Base-by-base conservation (phyloP, 1,139 yeast species). In the Candida pseudoviswanathii region DNA sequence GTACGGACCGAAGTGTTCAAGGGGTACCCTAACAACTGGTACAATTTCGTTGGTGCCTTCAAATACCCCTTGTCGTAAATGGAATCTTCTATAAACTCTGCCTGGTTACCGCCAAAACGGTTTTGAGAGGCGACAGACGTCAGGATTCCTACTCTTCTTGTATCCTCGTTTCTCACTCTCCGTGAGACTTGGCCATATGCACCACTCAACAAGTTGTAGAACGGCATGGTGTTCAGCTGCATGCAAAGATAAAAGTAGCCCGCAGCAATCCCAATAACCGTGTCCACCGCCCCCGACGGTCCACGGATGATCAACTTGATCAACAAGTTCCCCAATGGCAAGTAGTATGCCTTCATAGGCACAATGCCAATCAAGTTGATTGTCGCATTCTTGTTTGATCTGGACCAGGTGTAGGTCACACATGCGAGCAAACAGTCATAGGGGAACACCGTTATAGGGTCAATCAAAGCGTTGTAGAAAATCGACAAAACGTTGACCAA, bases 201-300 rank as follows among this genome's bases (percentile, higher is more conserved):
- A n/a, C 82, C 81, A 1, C 77, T 71, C 41, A 70, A 56, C 36
- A 76, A 61, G 55, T 76, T 76, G 57, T 72, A 74, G 26, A 76
- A 47, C 1, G 81, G 80, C 31, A 77, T 55, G 0, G 87, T 80
- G 39, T 70, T 67, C 1, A 85, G 79, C 57, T 82, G 86, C 32
- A 81, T 62, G 58, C 89, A 84, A 54, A 80, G 82, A 63, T 83
- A 84, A 22, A 81, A 56, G 58, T 84, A 84, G 0, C 85, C 87
- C 2, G 80, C 78, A 5, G 71, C 59, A 53, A 81, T 75, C 0
- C 89, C 88, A 16, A 76, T 60, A 2, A 77, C 51, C 0, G 80
- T 68, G 51, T 74, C 72, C 11, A 73, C 57, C 46, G 80, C 71
- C 2, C 74, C 53, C 3, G 64, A 51, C 33, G 58, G 66, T 1